Evolutionary conservation across 2,329 filamentous ascomycete species (phyloP), one percentile per base, ranked within the genome.

Genomic region (Fusarium begoniae): DNA sequence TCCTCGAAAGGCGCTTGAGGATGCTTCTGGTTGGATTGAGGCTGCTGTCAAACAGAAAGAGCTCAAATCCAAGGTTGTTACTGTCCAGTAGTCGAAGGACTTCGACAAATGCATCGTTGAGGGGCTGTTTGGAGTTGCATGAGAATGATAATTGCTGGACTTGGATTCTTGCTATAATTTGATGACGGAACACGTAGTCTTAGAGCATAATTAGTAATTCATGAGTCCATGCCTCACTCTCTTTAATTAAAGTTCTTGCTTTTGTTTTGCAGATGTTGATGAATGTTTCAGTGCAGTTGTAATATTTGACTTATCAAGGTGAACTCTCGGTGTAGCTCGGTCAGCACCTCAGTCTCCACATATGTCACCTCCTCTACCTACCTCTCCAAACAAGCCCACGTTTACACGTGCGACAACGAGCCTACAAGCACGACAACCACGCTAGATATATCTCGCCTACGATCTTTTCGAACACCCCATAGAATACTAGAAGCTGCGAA

Each of bases 1-100:
- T 41, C 90, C 90, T 12, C 81, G 83, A 15, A 83, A 84, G 74
- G 90, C 91, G 5, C 78, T 91, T 40, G 81, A 82, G 26, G 88
- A 91, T 76, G 86, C 86, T 5, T 82, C 83, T 5, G 81, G 74
- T 11, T 91, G 90, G 90, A 87, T 90, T 4, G 83, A 85, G 63
- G 87, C 83, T 4, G 81, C 87, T 70, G 54, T 86, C 40, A 82
- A 81, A 78, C 87, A 89, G 80, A 90, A 89, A 80, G 84, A 83
- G 66, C 79, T 80, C 57, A 84, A 84, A 74, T 86, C 82, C 24
- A 88, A 87, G 81, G 81, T 89, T 2, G 64, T 84, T 50, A 83
- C 83, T 59, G 85, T 88, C 40, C 87, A 89, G 77, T 89, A 53
- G 50, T 37, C n/a, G 11, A 26, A 22, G 68, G 79, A 37, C 22